Percentiles rank a stretch among this genome's conserved stretches.
These are phyloP conservation scores for Leishmania braziliensis DNA, from an alignment of 208 protist genomes.

Conservation along the genomic window DNA sequence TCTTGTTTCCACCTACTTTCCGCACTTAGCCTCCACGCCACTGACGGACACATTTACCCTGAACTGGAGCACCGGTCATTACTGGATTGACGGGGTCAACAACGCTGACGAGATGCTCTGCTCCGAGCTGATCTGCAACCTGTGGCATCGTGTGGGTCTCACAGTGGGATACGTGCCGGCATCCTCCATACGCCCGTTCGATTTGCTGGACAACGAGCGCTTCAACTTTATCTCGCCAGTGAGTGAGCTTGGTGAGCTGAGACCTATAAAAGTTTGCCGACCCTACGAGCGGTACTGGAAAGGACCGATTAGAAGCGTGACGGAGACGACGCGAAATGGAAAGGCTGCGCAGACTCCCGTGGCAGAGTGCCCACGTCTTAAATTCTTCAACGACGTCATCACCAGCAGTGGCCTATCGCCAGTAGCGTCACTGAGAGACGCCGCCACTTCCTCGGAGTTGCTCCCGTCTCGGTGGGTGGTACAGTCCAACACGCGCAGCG, in stretches of 20 bases:
- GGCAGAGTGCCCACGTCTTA: constrained; percentile 29
- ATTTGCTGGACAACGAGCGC: constrained; percentile 69
- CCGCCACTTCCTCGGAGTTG: constrained; percentile 12
- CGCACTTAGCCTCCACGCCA: constrained; percentile 37
- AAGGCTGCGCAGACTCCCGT: constrained; percentile 17
- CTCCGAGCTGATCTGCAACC: constrained; percentile 75
- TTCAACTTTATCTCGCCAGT: constrained; percentile 60
- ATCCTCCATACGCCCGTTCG: constrained; percentile 80
- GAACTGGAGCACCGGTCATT: constrained; percentile 46
- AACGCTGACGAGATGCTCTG: constrained; percentile 59
- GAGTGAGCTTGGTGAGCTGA: constrained; percentile 38
- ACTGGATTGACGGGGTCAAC: constrained; percentile 71
- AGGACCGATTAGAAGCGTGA: neutral
- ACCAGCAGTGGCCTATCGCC: constrained; percentile 14
- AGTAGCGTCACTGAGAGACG: constrained; percentile 28
- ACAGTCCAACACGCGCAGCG: constrained; percentile 53
- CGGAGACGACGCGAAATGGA: neutral
- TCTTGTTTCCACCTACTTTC: constrained; percentile 62
- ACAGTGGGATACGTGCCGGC: constrained; percentile 67
- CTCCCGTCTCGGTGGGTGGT: constrained; percentile 58
- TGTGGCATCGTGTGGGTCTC: constrained; percentile 72
- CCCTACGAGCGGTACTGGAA: constrained; percentile 24
- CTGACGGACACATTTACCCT: constrained; percentile 12
- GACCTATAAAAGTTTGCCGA: constrained; percentile 37
- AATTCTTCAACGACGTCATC: constrained; percentile 47